Base-by-base conservation (phyloP, 768 basidiomycete genomes). In the Hortiboletus campestris region DNA sequence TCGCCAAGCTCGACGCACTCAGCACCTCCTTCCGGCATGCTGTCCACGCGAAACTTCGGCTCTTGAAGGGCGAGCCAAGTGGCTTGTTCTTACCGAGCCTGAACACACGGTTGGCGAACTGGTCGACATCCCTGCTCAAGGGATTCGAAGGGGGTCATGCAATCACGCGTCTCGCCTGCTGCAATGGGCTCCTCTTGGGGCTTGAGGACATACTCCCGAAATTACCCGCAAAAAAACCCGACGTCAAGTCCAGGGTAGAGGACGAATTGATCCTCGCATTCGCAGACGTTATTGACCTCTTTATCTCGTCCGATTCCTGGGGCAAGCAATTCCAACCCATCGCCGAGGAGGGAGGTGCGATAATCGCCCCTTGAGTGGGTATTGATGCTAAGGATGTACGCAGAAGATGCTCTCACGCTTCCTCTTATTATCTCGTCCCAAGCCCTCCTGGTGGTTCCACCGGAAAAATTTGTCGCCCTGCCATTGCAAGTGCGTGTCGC, bases 271-370 rank as follows among this genome's bases (percentile, higher is more conserved):
- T 91, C 31, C 74, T 92, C 28, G 81, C 86, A 4, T 74, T 90
- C 28, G 89, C 90, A 9, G 89, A 91, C 65, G 80, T 87, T 22
- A 80, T 91, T 67, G 89, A 91, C 60, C 70, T 78, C 12, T 84
- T 85, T 57, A 61, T 65, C 17, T 66, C 65, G 8, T 71, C 74
- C 6, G 69, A 67, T 45, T 75, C 75, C 16, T 90, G 89, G 89
- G 83, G 86, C 64, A 79, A 76, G 49, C 88, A 91, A 62, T 90
- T 89, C 64, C 77, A 78, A 53, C 79, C 80, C n/a, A 73, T 74
- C 17, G 73, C 76, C 7, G 77, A 80, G 59, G 77, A 72, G 63
- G 74, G 59, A 55, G 73, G 73, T 66, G 72, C 72, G 71, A 56
- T n/a, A 12, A 51, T 32, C 39, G 29, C 10, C 31, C 19, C 29